Base-by-base conservation (phyloP, 2,329 filamentous ascomycete species). In the Beauveria asiatica region DNA sequence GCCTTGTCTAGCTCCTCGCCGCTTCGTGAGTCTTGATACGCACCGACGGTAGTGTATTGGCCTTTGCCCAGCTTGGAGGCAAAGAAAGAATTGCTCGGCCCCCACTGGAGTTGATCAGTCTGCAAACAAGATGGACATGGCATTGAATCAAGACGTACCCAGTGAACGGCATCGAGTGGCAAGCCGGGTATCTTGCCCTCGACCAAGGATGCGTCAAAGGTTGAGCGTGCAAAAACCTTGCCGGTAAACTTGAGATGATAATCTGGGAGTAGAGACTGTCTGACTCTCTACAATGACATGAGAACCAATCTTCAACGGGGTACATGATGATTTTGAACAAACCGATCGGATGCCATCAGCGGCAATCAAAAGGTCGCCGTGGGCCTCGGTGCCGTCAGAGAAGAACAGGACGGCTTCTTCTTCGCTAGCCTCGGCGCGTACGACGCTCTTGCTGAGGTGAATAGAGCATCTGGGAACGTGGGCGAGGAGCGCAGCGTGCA, bases 281-380 rank as follows among this genome's bases (percentile, higher is more conserved):
- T 59, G 13, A 64, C 61, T 49, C 41, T 45, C 62, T 64, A 11
- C 3, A 23, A 13, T 21, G 1, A 4, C 8, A 10, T 51, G 1
- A 52, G 46, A 13, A 16, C 8, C 7, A 0, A 13, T n/a, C 1
- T 23, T 58, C 8, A n/a, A 50, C 19, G 5, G n/a, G 11, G 7
- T 2, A n/a, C 9, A 4, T 21, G n/a, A 4, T 6, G 33, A 16
- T 5, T 7, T 11, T 69, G 37, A 69, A 39, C 79, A 70, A 3
- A 72, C 69, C n/a, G 78, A 81, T 65, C 78, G 76, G 48, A 83
- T 76, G 57, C 80, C 80, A 65, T 83, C 80, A 3, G 78, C 76
- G 9, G 78, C 80, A 23, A 83, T 73, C 41, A 82, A 64, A 25
- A 81, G 67, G 62, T 82, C 78, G 1, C 76, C 78, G 0, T 68